A percentile compares a stretch with the other conserved stretches of the same genome.
These are phyloP conservation scores for Dendrobium officinale DNA, from an alignment of 106 monocot genomes.

Conservation along the genomic window DNA sequence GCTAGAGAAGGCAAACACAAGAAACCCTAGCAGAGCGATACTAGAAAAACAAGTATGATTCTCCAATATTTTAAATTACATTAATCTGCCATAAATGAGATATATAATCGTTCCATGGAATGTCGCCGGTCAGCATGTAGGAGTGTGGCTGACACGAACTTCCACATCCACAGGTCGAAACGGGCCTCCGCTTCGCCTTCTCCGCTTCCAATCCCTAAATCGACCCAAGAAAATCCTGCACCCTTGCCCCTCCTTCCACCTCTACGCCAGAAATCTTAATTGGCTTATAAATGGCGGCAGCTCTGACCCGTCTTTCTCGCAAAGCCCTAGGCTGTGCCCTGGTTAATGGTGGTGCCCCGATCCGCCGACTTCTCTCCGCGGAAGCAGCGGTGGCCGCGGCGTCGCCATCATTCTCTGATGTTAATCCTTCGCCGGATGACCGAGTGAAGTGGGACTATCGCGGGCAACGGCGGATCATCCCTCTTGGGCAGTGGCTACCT, in stretches of 20 bases:
- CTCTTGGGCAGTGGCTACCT: slow-evolving; percentile 89
- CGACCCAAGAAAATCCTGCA: not conserved
- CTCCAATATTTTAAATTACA: no score
- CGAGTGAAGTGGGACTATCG: slow-evolving; percentile 93
- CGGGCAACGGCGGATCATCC: slow-evolving; percentile 75
- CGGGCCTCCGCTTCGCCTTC: not conserved
- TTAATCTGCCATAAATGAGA: no score
- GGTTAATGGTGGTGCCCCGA: not conserved
- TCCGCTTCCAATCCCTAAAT: not conserved
- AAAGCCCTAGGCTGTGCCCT: slow-evolving; percentile 5
- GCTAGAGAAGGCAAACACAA: no score
- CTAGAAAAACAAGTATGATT: no score
- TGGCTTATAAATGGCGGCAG: not conserved
- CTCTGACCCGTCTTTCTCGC: slow-evolving; percentile 8
- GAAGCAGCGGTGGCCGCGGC: slow-evolving; percentile 1
- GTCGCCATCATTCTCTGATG: not conserved
- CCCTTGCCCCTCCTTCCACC: not conserved
- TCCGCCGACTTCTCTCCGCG: slow-evolving; percentile 10
- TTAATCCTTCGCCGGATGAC: slow-evolving; percentile 22
- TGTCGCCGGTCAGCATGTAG: not conserved
- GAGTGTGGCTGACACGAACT: not conserved
- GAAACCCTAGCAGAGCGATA: no score
- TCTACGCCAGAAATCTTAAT: not conserved
- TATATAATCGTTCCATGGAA: not conserved
- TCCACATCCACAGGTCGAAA: not conserved